Base-by-base conservation (phyloP, 352 stramenopile species). In the Phytophthora uliginosa region DNA sequence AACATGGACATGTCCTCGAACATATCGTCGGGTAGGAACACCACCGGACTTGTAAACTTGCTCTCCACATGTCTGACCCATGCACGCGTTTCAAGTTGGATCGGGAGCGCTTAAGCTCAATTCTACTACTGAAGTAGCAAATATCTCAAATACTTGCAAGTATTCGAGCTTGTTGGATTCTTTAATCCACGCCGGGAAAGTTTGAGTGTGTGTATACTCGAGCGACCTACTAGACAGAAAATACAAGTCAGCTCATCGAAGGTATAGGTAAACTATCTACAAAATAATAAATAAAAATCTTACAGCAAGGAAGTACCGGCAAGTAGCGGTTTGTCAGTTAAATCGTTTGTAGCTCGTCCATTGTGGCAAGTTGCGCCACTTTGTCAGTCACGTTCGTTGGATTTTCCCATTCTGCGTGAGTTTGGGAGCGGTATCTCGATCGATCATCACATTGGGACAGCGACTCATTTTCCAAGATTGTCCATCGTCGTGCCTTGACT, bases 1-100 rank as follows among this genome's bases (percentile, higher is more conserved):
- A 86, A 74, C 15, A 65, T 66, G 2, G 52, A 34, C 76, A 83
- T 84, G 45, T 79, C 47, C 2, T 76, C 40, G 36, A 84, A 86
- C n/a, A 86, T 63, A 28, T 77, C 65, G n/a, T 72, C 53, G 0
- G 74, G 74, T 0, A 83, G 13, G 0, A 50, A 18, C 3, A 56
- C 31, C 42, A 73, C 18, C 6, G 68, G 55, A 12, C 36, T 66
- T 0, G 40, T 24, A 8, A 42, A 53, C 10, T 58, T 66, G 42
- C 48, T 75, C 33, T 71, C 56, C 3, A 71, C 10, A 31, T 71
- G 64, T 9, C n/a, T n/a, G n/a, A n/a, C n/a, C n/a, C n/a, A n/a
- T n/a, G n/a, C n/a, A n/a, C n/a, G n/a, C n/a, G n/a, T n/a, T n/a
- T n/a, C n/a, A n/a, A n/a, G n/a, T n/a, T n/a, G n/a, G n/a, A n/a